Conservation (phyloP, 768 basidiomycete species). For the Vararia minispora region DNA sequence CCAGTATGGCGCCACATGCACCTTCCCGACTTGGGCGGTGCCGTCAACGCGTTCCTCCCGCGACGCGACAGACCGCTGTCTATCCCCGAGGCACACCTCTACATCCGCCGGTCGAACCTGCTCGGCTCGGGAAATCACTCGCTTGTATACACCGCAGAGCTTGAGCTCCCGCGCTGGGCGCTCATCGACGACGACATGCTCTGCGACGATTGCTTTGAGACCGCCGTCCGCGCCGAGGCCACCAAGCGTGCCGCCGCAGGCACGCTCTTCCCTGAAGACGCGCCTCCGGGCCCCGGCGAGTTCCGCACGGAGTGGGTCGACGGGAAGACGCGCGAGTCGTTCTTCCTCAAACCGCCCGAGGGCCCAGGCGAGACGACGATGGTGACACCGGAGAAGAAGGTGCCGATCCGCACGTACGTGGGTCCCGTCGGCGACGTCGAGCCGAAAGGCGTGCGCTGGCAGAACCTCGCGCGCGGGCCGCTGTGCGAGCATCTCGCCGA, state of each 20-base stretch:
- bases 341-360: neutral
- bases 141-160: constrained; percentile 35
- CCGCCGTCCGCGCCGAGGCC: neutral
- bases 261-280: neutral
- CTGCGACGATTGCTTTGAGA: neutral
- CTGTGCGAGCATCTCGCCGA: constrained; percentile 16
- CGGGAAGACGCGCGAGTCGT: neutral
- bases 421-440: neutral
- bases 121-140: constrained; percentile 45
- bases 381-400: too few species aligned
- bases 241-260: neutral
- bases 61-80: too few species aligned
- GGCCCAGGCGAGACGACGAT: too few species aligned
- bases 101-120: constrained; percentile 26
- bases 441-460: neutral
- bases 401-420: neutral
- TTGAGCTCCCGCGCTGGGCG: constrained; percentile 33
- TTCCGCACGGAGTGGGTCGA: neutral
- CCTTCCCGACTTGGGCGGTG: too few species aligned
- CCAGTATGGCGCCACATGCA: too few species aligned
- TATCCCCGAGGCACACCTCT: constrained; percentile 31
- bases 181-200: constrained; percentile 19
- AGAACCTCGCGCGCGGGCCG: constrained; percentile 4
- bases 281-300: neutral
- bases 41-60: too few species aligned